These are phyloP conservation scores for Boletus tomentosulus DNA, from an alignment of 768 basidiomycete genomes.

Conservation along the genomic window DNA sequence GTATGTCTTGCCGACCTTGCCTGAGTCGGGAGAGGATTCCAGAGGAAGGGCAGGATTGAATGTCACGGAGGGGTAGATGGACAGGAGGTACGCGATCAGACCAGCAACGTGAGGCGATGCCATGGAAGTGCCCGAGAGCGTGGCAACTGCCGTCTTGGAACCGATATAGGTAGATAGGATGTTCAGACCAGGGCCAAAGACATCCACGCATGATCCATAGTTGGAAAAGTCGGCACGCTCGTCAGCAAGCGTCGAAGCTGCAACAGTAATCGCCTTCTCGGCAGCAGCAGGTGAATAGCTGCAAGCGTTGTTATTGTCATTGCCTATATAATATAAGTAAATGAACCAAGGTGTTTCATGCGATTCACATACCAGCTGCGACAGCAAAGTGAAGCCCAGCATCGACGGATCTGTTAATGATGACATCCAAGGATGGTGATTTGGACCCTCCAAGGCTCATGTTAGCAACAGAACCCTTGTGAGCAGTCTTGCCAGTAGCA, in stretches of 20 bases:
- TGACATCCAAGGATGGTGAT: slow-evolving; percentile 75
- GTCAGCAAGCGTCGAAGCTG: slow-evolving; percentile 79
- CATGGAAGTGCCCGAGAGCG: slow-evolving; percentile 91
- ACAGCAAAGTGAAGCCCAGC: slow-evolving; percentile 93
- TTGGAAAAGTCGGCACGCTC: slow-evolving; percentile 93
- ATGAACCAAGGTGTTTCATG: neutral
- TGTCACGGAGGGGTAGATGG: slow-evolving; percentile 67
- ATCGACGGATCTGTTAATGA: slow-evolving; percentile 82
- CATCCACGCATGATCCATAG: slow-evolving; percentile 83
- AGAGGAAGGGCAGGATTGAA: slow-evolving; percentile 52
- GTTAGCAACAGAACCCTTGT: slow-evolving; percentile 95
- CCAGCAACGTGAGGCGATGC: slow-evolving; percentile 92
- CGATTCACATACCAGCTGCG: slow-evolving; percentile 70
- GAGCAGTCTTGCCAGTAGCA: slow-evolving; percentile 70
- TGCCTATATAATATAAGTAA: slow-evolving; percentile 40
- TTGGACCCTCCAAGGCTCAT: slow-evolving; percentile 98
- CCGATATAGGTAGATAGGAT: slow-evolving; percentile 87
- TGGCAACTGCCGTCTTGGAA: slow-evolving; percentile 54
- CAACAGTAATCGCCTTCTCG: slow-evolving; percentile 89
- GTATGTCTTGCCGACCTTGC: slow-evolving; percentile 34
- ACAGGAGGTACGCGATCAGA: slow-evolving; percentile 86
- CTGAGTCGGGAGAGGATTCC: slow-evolving; percentile 35
- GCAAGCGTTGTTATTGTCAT: slow-evolving; percentile 88
- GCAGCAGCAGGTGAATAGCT: slow-evolving; percentile 89
- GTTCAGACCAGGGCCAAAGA: slow-evolving; percentile 90